Base-by-base conservation (phyloP, 75 land plant species). In the Cryptomeria japonica region DNA sequence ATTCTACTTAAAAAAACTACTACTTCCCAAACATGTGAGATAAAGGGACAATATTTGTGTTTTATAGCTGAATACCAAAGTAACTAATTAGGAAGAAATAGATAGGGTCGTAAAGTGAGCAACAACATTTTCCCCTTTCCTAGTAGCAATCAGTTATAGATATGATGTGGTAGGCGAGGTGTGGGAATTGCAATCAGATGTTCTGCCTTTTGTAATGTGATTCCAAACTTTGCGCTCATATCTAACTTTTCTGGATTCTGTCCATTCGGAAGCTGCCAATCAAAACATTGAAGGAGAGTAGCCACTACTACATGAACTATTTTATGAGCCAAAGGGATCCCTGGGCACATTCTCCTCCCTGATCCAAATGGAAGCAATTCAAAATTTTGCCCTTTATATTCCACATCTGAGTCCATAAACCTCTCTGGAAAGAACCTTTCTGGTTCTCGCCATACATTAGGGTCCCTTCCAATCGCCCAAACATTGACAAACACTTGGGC, bases 201-300 rank as follows among this genome's bases (percentile, higher is more conserved):
- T 42, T 38, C 87, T 8, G 86, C 90, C 56, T 92, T 79, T 19
- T 91, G 97, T 83, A 92, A 72, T 15, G 95, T 92, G n/a, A 94
- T 58, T 83, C 97, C 96, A 88, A 92, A 92, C 10, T 90, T 92
- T 86, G 92, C 97, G 2, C 90, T 93, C 97, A 94, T 96, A 84
- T 95, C 89, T 42, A 96, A 61, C 85, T 94, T 89, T 88, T 93
- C 91, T 5, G 90, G 82, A 25, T 31, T 25, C 51, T 75, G 84
- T 8, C 93, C 95, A 3, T 78, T 87, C 1, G 94, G 90, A 78
- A 94, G 31, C 41, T 78, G 85, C 92, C 93, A 96, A 51, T 96
- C 91, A 56, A 93, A 96, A 0, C 88, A 87, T 31, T 96, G 96
- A 37, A 93, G 86, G 80, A 95, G 76, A 1, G 92, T 91, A 15